Base-by-base conservation (phyloP, 2,329 filamentous ascomycete species). In the Calonectria pseudoturangicola region DNA sequence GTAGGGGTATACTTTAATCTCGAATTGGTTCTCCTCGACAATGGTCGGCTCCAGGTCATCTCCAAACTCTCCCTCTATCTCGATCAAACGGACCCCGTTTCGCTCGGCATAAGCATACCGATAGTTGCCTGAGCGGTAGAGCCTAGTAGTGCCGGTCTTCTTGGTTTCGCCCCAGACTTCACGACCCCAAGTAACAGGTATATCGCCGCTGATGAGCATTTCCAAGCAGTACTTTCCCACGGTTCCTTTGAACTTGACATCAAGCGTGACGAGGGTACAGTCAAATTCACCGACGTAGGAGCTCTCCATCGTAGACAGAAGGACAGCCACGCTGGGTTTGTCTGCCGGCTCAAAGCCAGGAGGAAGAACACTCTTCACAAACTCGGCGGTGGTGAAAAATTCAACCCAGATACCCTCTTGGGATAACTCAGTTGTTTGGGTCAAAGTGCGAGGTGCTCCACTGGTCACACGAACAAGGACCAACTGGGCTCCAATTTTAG, bases 131-230 rank as follows among this genome's bases (percentile, higher is more conserved):
- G 41, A 62, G 21, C 50, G 45, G 21, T 25, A 60, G 13, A 60
- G 36, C 39, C 27, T 48, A 16, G 10, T 7, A 13, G 8, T 58
- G 2, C 27, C 70, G 6, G 30, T 54, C 12, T 63, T 56, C 33
- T 71, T 67, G 8, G 28, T 43, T 39, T 71, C 68, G 5, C 68
- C 63, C 63, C 68, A 71, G 10, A 56, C 27, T 39, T 71, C 68
- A 5, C 68, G 50, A 12, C 45, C 70, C 70, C 65, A 72, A 12
- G 58, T 65, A 8, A 72, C 54, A 1, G 66, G 50, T 3, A 16
- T 16, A n/a, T 58, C 41, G 3, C 43, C 50, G 48, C 65, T 72
- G 30, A 72, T 51, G 36, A 72, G 51, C 12, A 68, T 28, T 25
- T 69, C 30, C 9, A 7, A 72, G 56, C 47, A 68, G 39, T 64